Base-by-base conservation (phyloP, 306 rosid genomes). In the Glycine soja region DNA sequence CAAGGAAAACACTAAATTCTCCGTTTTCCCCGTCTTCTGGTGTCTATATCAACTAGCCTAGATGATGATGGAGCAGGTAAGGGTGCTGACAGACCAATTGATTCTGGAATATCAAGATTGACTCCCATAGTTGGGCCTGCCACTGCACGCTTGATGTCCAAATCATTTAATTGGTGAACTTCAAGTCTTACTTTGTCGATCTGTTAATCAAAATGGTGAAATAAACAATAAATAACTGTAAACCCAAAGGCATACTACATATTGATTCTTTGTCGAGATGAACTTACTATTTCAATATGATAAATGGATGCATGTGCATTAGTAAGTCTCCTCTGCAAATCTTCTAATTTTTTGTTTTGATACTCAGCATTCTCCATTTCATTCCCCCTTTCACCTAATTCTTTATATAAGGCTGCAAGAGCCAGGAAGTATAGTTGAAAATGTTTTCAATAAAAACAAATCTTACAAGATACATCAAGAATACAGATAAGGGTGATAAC, bases 41-140 rank as follows among this genome's bases (percentile, higher is more conserved):
- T 72, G 86, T 91, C 96, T 62, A 91, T 72, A 81, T 95, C 30
- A 76, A 91, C 89, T 56, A 95, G 96, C 86, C 90, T 90, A 40
- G 90, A 79, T 5, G 91, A 82, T 16, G 96, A 86, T 34, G 72
- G 85, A 67, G 84, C 78, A 1, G 96, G 94, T 64, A 81, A 16
- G 4, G 92, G 89, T 57, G 93, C 82, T 5, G 90, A 76, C 59
- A 91, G 81, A 82, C 99, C 99, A 70, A 95, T 58, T 24, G 99
- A 95, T 91, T 92, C 99, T 45, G 98, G 98, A 76, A 95, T 93
- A 84, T 95, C 98, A 40, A 95, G 96, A 83, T 90, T 85, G 66
- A 79, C 84, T n/a, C 85, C 87, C 81, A 80, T 70, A 34, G 96
- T 71, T 7, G 90, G 87, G 67, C 85, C 93, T 42, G 86, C 86